Evolutionary conservation across 2,329 filamentous ascomycete genomes (phyloP), one percentile per base, ranked within the genome.

Genomic region (Aspergillus floridensis): DNA sequence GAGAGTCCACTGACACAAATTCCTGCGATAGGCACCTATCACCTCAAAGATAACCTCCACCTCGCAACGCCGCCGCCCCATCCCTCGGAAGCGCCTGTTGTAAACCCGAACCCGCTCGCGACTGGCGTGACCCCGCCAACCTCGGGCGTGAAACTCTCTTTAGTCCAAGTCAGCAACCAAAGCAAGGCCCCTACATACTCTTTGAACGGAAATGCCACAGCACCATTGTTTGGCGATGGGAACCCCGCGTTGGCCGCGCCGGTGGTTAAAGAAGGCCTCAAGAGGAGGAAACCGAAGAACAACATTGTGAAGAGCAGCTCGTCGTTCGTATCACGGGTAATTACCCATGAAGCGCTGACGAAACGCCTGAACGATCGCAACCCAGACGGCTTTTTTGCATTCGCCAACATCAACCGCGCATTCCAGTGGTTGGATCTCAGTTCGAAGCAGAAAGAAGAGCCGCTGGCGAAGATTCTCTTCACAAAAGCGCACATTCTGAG

Each of bases 251-350:
- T 98, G 31, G 80, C 83, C 11, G 73, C 86, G 3, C 81, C 82
- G 19, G 82, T 84, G 54, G 81, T 91, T 70, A 91, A 93, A 69
- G 83, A 85, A 46, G 79, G 80, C 10, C 72, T 80, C 24, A 97
- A 97, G 81, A 85, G 87, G 73, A 86, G 88, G 71, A 99, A 99
- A 75, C 95, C 95, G 2, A 99, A 98, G 82, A 98, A 93, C 77
- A 98, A 96, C 75, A 95, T 99, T 75, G 88, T 93, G 55, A 99
- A 99, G 81, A 98, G 92, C 79, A 98, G 96, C 76, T 99, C 95
- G 10, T 96, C 93, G 0, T 99, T 97, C 72, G 95, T 99, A 31
- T 97, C 93, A n/a, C 83, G 95, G 57, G 93, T 97, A 32, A 96
- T 98, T 64, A 88, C 92, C 16, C 91, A 96, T 70, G 95, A 99